phyloP scores from a whole-genome alignment of 441 rosid genomes.

The Erysimum pusillum region DNA sequence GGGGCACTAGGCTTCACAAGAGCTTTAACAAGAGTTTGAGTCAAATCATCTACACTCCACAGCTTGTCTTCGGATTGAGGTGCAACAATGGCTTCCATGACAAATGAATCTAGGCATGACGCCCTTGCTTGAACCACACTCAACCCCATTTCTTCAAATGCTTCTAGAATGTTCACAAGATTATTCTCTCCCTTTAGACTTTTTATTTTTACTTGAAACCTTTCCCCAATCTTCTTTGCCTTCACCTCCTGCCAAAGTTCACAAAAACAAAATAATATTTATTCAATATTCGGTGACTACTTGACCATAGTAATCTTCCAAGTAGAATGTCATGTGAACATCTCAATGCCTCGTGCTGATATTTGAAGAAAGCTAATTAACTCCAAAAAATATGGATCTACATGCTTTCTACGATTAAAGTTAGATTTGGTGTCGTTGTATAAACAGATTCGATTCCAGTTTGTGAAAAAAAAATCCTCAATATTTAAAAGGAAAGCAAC shows the following conservation, averaged over 20 bases:
- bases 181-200: conserved; percentile 56
- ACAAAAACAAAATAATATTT: background rate
- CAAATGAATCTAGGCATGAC: conserved; percentile 55
- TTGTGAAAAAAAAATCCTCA: background rate
- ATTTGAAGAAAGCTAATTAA: background rate
- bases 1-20: conserved; percentile 48
- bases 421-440: background rate
- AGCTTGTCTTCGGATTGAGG: conserved; percentile 50
- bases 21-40: conserved; percentile 57
- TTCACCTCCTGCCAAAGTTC: conserved; percentile 52
- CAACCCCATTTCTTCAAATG: conserved; percentile 70
- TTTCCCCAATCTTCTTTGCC: conserved; percentile 64
- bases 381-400: background rate
- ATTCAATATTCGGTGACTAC: background rate
- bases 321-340: background rate
- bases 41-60: conserved; percentile 50
- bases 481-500: conserved; percentile 8
- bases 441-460: background rate
- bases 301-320: conserved; percentile 4
- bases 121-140: conserved; percentile 64
- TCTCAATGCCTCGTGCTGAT: background rate
- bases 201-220: conserved; percentile 52
- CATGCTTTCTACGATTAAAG: background rate
- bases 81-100: conserved; percentile 74
- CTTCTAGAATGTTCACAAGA: conserved; percentile 66